Evolutionary conservation across 768 basidiomycete genomes (phyloP), one percentile per base, ranked within the genome.

Genomic region (Cubamyces lactineus): DNA sequence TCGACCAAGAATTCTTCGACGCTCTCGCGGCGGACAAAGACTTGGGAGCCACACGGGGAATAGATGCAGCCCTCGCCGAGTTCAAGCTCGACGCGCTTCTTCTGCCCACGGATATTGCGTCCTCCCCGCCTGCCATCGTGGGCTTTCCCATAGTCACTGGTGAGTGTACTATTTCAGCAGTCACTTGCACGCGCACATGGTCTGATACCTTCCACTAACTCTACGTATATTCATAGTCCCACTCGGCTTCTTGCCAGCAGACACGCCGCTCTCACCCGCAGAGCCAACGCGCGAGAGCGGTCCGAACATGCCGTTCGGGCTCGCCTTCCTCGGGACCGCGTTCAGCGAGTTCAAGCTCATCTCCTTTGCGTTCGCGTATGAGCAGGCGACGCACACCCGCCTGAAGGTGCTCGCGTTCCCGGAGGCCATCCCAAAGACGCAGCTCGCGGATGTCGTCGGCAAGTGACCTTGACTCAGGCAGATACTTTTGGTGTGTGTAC

Each of bases 371-470:
- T 81, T 78, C 65, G 80, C 82, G 21, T 82, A 76, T 58, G 82
- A 82, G 70, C 86, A 88, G 69, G 79, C 77, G 62, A 88, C 87
- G 4, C 76, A 82, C 58, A 81, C 80, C 1, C 71, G 86, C 16
- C 69, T 86, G 53, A 70, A 72, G 51, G 76, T 82, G 62, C 76
- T 70, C 68, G 86, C 85, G 2, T 83, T 78, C 64, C 53, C 77
- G 5, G 82, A 75, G 13, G 85, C 86, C 7, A 81, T 86, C 24
- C 86, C 85, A 1, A 82, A 73, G 69, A 86, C 84, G 11, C 86
- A 82, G 66, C 66, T 81, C 24, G 64, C 26, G 16, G 76, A 81
- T 52, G 72, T 80, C 16, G 38, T 76, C 16, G 63, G 62, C 28
- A 59, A 50, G 48, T 64, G 26, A 51, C 5, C 6, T 7, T 64